Percentiles rank a stretch among this genome's conserved stretches.
Conservation (phyloP, 768 basidiomycete species). For the Peribolospora kevripleyi region DNA sequence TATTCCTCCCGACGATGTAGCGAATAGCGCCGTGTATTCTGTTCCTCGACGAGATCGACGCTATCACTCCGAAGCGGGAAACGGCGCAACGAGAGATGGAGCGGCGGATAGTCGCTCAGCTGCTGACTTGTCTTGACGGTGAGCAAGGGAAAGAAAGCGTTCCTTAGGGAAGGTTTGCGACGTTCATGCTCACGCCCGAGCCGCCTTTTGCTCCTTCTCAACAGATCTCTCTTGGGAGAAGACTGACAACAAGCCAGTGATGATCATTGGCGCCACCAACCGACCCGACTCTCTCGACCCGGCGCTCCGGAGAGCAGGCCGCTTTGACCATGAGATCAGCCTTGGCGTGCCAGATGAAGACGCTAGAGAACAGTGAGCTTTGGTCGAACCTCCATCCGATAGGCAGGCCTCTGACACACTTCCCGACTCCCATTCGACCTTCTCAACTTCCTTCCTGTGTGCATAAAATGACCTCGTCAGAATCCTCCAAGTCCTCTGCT, state of each 20-base stretch:
- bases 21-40: conserved; percentile 73
- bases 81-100: conserved; percentile 98
- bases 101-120: conserved; percentile 83
- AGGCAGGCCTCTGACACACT: not conserved
- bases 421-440: not conserved
- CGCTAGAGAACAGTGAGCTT: conserved; percentile 57
- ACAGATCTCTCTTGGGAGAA: conserved; percentile 87
- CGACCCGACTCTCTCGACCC: conserved; percentile 84
- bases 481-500: conserved; percentile 62
- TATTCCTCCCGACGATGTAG: conserved; percentile 76
- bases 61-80: conserved; percentile 90
- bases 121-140: conserved; percentile 98
- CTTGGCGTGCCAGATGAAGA: conserved; percentile 91
- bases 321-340: conserved; percentile 93
- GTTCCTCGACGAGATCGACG: conserved; percentile 95
- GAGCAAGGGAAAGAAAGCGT: conserved; percentile 11
- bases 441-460: not conserved
- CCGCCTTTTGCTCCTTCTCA: not conserved
- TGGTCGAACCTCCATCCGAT: not conserved
- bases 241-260: conserved; percentile 69
- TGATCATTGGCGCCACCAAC: conserved; percentile 92
- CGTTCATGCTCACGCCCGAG: not conserved
- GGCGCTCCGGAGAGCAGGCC: conserved; percentile 70
- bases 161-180: not conserved
- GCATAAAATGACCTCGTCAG: conserved; percentile 23